These are phyloP conservation scores for Candida germanica DNA, from an alignment of 805 yeast species.

Conservation along the genomic window DNA sequence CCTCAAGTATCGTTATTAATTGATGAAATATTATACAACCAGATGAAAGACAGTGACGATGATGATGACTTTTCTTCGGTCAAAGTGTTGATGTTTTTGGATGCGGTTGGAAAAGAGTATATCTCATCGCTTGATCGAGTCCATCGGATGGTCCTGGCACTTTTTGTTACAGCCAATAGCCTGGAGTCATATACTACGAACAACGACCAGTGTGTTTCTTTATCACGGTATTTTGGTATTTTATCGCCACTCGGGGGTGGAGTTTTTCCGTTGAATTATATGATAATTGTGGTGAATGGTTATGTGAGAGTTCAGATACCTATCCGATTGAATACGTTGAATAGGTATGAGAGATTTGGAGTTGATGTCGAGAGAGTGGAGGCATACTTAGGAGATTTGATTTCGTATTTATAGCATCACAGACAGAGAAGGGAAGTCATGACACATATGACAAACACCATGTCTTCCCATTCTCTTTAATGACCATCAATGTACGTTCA, in stretches of 20 bases:
- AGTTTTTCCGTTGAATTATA: constrained; percentile 28
- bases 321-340: constrained; percentile 14
- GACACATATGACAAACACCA: background rate
- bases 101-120: constrained; percentile 32
- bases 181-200: background rate
- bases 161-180: constrained; percentile 2
- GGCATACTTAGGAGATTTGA: constrained; percentile 7
- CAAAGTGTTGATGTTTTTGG: constrained; percentile 24
- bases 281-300: constrained; percentile 16
- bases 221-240: constrained; percentile 23
- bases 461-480: too few species aligned
- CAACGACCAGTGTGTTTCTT: constrained; percentile 18
- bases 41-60: constrained; percentile 84
- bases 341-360: constrained; percentile 22
- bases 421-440: too few species aligned
- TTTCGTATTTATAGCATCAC: constrained; percentile 1
- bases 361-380: constrained; percentile 13
- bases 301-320: constrained; percentile 15
- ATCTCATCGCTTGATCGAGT: constrained; percentile 13
- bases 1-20: constrained; percentile 2
- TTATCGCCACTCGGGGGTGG: constrained; percentile 39
- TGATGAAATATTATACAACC: constrained; percentile 1
- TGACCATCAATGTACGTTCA: too few species aligned
- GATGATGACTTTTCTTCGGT: background rate
- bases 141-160: background rate